Evolutionary conservation across 306 rosid genomes (phyloP), one percentile per base, ranked within the genome.

Genomic region (Vicia sativa): DNA sequence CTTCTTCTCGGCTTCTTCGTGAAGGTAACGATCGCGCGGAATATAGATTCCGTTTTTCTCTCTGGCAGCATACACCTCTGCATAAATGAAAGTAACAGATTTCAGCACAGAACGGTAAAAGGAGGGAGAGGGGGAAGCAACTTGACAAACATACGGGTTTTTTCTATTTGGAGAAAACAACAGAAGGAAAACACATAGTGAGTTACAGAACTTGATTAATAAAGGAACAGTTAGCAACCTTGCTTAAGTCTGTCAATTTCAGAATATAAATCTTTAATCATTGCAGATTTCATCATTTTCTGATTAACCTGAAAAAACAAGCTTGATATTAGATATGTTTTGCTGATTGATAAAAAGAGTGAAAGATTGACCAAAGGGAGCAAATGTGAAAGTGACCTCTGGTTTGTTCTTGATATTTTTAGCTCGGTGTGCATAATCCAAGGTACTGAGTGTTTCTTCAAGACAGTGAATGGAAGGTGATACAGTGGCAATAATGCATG

Each of bases 381-480:
- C 64, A n/a, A 59, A 72, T 49, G n/a, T 39, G 16, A 37, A 69
- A 49, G 67, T 84, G 77, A 91, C 99, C 95, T 95, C 99, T 44
- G 99, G 99, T 75, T 95, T 95, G 86, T 95, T 95, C 88, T 91
- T 95, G 74, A 95, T 95, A 78, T 95, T 95, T 83, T 95, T 95
- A 76, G 99, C 99, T 76, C 99, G 99, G 59, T 95, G 96, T 4
- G 99, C 99, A 71, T 95, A 95, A 59, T 95, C 99, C 58, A 95
- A 81, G 53, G 99, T 95, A 85, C 96, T 95, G 65, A 95, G 96
- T 41, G 99, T 95, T 81, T 95, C 99, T 79, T 95, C 99, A 57
- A 95, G 85, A 81, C 99, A 95, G 77, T 95, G 97, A 74, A 95
- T 85, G 79, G 99, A 95, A 54, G 99, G 99, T 12, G 99, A 88